Evolutionary conservation across 306 rosid species (phyloP), one percentile per base, ranked within the genome.

Genomic region (Gleditsia sinensis): DNA sequence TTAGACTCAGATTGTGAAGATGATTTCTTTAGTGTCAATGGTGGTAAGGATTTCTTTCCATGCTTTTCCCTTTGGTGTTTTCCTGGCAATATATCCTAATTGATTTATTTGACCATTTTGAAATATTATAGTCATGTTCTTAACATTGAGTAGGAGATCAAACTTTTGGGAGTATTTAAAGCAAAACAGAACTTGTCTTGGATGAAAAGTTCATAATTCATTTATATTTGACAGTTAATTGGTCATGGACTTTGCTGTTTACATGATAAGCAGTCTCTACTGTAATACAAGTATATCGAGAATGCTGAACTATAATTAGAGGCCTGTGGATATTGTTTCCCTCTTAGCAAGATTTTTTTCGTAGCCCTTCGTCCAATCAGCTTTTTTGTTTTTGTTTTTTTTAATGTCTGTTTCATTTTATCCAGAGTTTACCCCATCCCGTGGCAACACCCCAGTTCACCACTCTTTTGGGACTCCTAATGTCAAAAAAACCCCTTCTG

Each of bases 1-100:
- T 69, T 95, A 75, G 99, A 95, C 56, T 95, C 99, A 0, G 99
- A 95, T 72, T 88, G 92, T 53, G 99, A 95, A 62, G 97, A 91
- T 48, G 98, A 95, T 79, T 95, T 92, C 75, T 88, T 76, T 36
- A 95, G 99, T 67, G 99, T 95, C 69, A 88, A 90, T 81, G 99
- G 99, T 30, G 99, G 99, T 95, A 87, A 87, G 96, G 21, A 77
- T 66, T 36, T 50, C 36, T 40, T 6, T n/a, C 21, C 74, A 34
- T 54, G 39, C 68, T 68, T 54, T 46, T 43, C 57, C 10, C 7
- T 40, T 48, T 67, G 43, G n/a, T 63, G 19, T 45, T 60, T 69
- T 60, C 19, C 67, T 74, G 21, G 42, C 27, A 13, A 45, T 67
- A 30, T 6, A 63, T 75, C 69, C 48, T 13, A 46, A 70, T 25